Evolutionary conservation across 495 filamentous ascomycete genomes (phyloP).

Genomic region (Xylaria cubensis): DNA sequence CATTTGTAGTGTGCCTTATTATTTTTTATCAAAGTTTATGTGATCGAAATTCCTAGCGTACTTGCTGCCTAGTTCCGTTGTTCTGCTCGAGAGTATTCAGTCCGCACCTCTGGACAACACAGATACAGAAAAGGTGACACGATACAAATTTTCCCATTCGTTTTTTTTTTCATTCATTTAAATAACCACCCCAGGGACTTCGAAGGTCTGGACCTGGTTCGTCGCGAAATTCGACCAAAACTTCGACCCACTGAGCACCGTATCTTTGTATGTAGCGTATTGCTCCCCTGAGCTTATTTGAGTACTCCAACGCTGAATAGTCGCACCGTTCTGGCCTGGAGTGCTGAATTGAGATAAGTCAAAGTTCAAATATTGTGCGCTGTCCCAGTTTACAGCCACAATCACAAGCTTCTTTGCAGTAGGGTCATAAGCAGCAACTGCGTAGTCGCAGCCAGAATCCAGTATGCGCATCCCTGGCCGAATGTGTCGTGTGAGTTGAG

Average conservation of each 20-base stretch:
- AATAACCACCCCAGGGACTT: constrained; percentile 34
- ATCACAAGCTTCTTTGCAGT: constrained; percentile 41
- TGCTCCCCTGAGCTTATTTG: constrained; percentile 40
- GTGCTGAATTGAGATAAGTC: constrained; percentile 40
- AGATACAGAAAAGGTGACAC: not conserved
- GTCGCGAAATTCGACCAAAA: constrained; percentile 42
- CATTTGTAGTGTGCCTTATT: not conserved
- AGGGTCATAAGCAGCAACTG: constrained; percentile 46
- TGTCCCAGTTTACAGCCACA: constrained; percentile 47
- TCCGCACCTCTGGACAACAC: not conserved
- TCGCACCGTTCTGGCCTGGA: constrained; percentile 36
- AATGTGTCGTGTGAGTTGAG: constrained; percentile 47
- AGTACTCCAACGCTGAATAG: constrained; percentile 45
- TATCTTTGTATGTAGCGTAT: constrained; percentile 36
- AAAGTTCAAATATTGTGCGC: constrained; percentile 46
- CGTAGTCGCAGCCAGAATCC: constrained; percentile 42
- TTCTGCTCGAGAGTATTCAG: not conserved
- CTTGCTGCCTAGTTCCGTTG: not conserved
- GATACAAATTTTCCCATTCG: not conserved
- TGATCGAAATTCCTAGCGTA: not conserved
- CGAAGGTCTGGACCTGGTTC: constrained; percentile 42
- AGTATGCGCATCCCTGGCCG: constrained; percentile 45
- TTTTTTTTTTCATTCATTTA: not conserved
- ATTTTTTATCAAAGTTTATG: not conserved
- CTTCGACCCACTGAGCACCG: constrained; percentile 22